Base-by-base conservation (phyloP, 2,329 filamentous ascomycete genomes). In the Proliferodiscus dingleyae region DNA sequence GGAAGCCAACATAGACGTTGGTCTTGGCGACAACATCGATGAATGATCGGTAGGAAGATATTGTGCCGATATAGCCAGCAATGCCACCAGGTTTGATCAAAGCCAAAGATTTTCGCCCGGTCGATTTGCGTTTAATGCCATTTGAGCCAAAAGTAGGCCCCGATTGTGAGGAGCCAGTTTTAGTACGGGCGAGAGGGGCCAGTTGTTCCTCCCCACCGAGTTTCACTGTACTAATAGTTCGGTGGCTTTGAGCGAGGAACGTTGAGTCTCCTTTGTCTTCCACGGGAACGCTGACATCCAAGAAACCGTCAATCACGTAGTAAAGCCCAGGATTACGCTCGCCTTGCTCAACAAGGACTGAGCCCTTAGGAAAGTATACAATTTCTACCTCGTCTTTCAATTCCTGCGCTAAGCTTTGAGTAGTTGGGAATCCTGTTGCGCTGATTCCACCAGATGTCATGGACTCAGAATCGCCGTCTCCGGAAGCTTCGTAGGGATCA, bases 1-100 rank as follows among this genome's bases (percentile, higher is more conserved):
- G 71, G 55, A 98, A 98, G 1, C 93, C 93, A 11, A 98, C 93
- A 60, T 96, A 97, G 2, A 97, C 93, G 66, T 98, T 93, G 0
- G 94, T 98, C 68, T 97, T 97, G 3, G 93, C 94, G 29, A 91
- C 86, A 2, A 98, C 90, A 61, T 97, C 91, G 16, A 95, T 93
- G 62, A 97, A 96, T 0, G 93, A 98, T 21, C 93, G 77, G 63
- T 96, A 95, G 0, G 90, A 95, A 2, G 93, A 95, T 15, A 98
- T 84, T 0, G 89, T 93, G 4, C 93, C 90, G 24, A 97, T 81
- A 59, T 98, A 98, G 0, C 93, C 94, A 42, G 93, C 91, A 28
- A 98, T 76, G 0, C 90, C 90, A 40, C 93, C 93, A 3, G 93
- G 93, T 62, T 96, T 98, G 53, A 96, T 90, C 55, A 97, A 71